These are phyloP conservation scores for Spinellus fusiger DNA, from an alignment of 192 early-diverging fungal genomes.

Conservation along the genomic window DNA sequence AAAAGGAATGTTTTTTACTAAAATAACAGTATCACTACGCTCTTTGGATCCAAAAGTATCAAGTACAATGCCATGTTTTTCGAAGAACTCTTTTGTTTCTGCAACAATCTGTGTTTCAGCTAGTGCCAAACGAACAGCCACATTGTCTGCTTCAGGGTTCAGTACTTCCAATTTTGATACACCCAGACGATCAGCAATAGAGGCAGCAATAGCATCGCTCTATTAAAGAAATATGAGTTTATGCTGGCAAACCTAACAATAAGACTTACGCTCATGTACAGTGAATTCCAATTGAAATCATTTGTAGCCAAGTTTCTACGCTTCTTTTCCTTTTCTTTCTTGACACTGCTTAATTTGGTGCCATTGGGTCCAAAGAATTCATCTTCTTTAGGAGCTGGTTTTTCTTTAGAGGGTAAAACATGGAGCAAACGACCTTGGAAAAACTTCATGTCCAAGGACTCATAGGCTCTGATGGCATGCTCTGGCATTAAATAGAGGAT, in stretches of 20 bases:
- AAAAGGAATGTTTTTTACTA: constrained; percentile 94
- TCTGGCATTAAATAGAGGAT: constrained; percentile 85
- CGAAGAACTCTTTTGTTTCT: constrained; percentile 91
- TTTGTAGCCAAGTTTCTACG: constrained; percentile 68
- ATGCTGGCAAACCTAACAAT: neutral
- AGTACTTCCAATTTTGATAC: constrained; percentile 91
- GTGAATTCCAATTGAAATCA: constrained; percentile 93
- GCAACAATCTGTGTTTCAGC: constrained; percentile 96
- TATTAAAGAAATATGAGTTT: constrained; percentile 23
- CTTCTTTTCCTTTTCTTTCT: constrained; percentile 79
- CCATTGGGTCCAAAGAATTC: constrained; percentile 40
- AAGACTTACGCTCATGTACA: constrained; percentile 86
- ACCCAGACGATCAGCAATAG: constrained; percentile 88
- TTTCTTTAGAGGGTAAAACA: constrained; percentile 85
- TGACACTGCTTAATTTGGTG: constrained; percentile 57
- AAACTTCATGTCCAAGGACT: constrained; percentile 70
- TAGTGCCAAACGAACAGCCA: constrained; percentile 89
- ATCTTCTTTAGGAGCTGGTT: constrained; percentile 58
- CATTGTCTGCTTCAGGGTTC: constrained; percentile 78
- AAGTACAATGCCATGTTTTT: constrained; percentile 78
- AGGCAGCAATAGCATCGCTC: constrained; percentile 90
- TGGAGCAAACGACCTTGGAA: constrained; percentile 93
- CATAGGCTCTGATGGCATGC: constrained; percentile 88
- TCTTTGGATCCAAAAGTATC: constrained; percentile 73
- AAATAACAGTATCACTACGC: constrained; percentile 82